Evolutionary conservation across 148 eudicot genomes (phyloP).

Genomic region (Hydrangea macrophylla): DNA sequence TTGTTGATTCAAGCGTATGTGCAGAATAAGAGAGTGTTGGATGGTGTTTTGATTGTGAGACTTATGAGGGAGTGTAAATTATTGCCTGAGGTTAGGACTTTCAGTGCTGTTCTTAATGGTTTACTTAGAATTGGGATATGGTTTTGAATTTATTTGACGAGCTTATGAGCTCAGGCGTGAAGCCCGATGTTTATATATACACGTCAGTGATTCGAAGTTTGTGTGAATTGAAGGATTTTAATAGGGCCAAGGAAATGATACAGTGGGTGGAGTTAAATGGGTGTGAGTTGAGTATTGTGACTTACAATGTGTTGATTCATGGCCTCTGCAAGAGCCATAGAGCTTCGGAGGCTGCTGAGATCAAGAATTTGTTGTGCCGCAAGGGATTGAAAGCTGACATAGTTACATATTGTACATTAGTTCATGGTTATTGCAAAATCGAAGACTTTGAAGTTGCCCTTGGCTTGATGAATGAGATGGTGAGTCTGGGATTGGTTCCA

Average conservation of each 20-base stretch:
- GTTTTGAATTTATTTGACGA: conserved; percentile 49
- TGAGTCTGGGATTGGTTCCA: conserved; percentile 56
- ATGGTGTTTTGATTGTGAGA: conserved; percentile 38
- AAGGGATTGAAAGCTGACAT: conserved; percentile 66
- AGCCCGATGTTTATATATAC: conserved; percentile 58
- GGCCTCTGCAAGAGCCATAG: conserved; percentile 62
- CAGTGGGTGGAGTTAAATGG: conserved; percentile 44
- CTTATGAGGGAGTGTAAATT: conserved; percentile 38
- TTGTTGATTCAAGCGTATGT: conserved; percentile 54
- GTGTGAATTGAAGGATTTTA: conserved; percentile 68
- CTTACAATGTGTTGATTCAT: conserved; percentile 71
- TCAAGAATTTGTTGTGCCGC: conserved; percentile 41
- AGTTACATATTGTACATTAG: conserved; percentile 65
- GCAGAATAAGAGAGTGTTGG: conserved; percentile 38
- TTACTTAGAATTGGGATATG: conserved; percentile 41
- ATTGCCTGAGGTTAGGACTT: conserved; percentile 67
- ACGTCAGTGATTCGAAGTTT: conserved; percentile 63
- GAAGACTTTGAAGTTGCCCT: conserved; percentile 43
- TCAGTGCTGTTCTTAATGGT: conserved; percentile 63
- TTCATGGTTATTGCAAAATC: conserved; percentile 61
- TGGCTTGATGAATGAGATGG: conserved; percentile 56
- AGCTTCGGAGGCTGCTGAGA: conserved; percentile 58
- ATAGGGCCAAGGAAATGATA: conserved; percentile 45
- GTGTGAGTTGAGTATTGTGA: conserved; percentile 48
- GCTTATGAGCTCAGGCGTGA: conserved; percentile 20